phyloP scores from a whole-genome alignment of 352 stramenopile genomes.

The Pythium folliculosum region DNA sequence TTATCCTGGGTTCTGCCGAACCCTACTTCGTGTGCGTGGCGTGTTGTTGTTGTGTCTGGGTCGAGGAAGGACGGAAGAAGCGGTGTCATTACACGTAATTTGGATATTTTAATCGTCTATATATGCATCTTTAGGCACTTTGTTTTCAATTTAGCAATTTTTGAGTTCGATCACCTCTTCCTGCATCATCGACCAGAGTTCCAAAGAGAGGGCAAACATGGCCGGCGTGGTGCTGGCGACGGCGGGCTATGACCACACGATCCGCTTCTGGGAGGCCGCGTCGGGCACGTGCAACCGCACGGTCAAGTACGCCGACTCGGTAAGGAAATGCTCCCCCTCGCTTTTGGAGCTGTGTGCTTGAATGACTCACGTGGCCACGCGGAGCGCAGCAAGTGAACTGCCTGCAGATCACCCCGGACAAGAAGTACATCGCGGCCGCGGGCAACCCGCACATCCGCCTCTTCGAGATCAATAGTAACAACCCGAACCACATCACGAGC shows the following conservation, averaged over 20 bases:
- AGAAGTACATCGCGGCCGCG: slow-evolving; percentile 96
- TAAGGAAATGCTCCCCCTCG: slow-evolving; percentile 27
- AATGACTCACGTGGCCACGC: background rate
- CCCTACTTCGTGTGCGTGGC: slow-evolving; percentile 10
- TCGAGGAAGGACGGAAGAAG: background rate
- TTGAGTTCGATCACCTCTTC: slow-evolving; percentile 10
- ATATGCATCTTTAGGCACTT: no score
- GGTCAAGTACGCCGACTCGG: slow-evolving; percentile 95
- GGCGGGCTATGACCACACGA: slow-evolving; percentile 97
- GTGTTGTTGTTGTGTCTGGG: slow-evolving; percentile 8
- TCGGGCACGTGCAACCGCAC: slow-evolving; percentile 95
- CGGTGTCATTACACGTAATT: background rate
- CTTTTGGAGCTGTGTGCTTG: no score
- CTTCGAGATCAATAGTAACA: slow-evolving; percentile 97
- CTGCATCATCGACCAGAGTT: background rate
- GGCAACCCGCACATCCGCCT: slow-evolving; percentile 97
- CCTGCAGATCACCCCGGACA: slow-evolving; percentile 96
- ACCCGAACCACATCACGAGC: slow-evolving; percentile 94
- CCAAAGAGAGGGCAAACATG: slow-evolving; percentile 37
- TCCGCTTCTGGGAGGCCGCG: slow-evolving; percentile 98
- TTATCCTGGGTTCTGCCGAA: no score
- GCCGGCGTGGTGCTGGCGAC: slow-evolving; percentile 95
- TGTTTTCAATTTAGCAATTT: slow-evolving; percentile 2
- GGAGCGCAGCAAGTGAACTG: slow-evolving; percentile 93
- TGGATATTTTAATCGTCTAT: no score